Evolutionary conservation across 2,329 filamentous ascomycete genomes (phyloP).

Genomic region (Colletotrichum coccodes): DNA sequence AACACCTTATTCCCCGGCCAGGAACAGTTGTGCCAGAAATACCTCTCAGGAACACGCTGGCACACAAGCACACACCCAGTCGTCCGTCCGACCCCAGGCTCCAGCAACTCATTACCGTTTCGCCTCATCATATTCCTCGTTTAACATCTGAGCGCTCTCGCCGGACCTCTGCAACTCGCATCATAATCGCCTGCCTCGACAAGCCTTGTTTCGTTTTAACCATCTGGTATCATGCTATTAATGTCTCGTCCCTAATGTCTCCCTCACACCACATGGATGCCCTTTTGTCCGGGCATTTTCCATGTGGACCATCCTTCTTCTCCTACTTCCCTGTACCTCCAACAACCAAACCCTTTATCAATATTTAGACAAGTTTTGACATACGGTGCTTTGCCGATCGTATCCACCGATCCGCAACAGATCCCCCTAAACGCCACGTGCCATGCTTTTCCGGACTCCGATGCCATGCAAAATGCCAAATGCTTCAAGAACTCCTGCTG

Average conservation of each 20-base stretch:
- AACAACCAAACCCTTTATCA: not conserved
- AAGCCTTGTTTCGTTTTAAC: slow-evolving; percentile 24
- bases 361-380: slow-evolving; percentile 8
- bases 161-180: slow-evolving; percentile 8
- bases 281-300: slow-evolving; percentile 17
- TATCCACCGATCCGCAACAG: not conserved
- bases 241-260: slow-evolving; percentile 17
- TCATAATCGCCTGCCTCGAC: slow-evolving; percentile 3
- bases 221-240: slow-evolving; percentile 33
- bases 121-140: slow-evolving; percentile 23
- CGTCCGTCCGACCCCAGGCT: not conserved
- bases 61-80: not conserved
- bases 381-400: slow-evolving; percentile 1
- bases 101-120: slow-evolving; percentile 19
- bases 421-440: slow-evolving; percentile 34
- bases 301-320: not conserved
- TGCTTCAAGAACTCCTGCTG: slow-evolving; percentile 3
- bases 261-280: not conserved
- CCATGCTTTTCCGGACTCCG: slow-evolving; percentile 22
- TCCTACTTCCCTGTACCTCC: not conserved
- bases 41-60: not conserved
- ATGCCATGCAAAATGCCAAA: slow-evolving; percentile 33
- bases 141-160: slow-evolving; percentile 21
- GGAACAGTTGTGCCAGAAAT: not conserved
- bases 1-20: not conserved